These are phyloP conservation scores for Zygosaccharomyces sapae DNA, from an alignment of 1,139 yeast species.

Conservation along the genomic window DNA sequence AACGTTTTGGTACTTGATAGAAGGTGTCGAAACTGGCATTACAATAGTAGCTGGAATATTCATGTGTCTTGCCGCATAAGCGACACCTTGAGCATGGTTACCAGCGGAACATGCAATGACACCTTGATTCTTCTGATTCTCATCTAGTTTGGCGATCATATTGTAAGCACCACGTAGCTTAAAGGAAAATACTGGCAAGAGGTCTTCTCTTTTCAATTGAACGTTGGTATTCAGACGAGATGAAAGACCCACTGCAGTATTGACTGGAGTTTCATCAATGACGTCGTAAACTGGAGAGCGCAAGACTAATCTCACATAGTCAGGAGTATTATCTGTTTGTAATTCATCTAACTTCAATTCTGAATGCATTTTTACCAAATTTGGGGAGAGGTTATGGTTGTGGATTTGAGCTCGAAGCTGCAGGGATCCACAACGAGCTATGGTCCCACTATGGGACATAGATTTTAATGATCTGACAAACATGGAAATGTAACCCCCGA, in stretches of 20 bases:
- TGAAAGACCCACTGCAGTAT: slow-evolving; percentile 70
- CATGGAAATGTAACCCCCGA: neutral
- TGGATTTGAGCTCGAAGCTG: slow-evolving; percentile 19
- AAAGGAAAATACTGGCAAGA: slow-evolving; percentile 91
- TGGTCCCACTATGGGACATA: slow-evolving; percentile 1
- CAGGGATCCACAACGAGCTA: slow-evolving; percentile 5
- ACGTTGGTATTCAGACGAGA: slow-evolving; percentile 70
- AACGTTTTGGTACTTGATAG: slow-evolving; percentile 88
- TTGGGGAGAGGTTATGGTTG: slow-evolving; percentile 22
- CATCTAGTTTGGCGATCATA: slow-evolving; percentile 83
- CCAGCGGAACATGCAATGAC: slow-evolving; percentile 99
- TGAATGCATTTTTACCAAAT: slow-evolving; percentile 29
- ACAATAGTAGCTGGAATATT: slow-evolving; percentile 93
- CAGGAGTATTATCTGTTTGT: slow-evolving; percentile 69
- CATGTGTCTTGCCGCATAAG: slow-evolving; percentile 78
- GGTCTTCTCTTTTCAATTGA: slow-evolving; percentile 81
- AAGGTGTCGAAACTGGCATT: slow-evolving; percentile 97
- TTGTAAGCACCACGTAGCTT: slow-evolving; percentile 96
- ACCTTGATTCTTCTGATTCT: slow-evolving; percentile 69
- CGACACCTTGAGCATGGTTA: slow-evolving; percentile 98
- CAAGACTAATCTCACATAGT: slow-evolving; percentile 80
- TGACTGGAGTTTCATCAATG: slow-evolving; percentile 82
- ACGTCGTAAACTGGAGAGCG: slow-evolving; percentile 95
- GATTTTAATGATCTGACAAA: slow-evolving; percentile 1
- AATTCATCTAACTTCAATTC: slow-evolving; percentile 48